Evolutionary conservation across 768 basidiomycete species (phyloP).

Genomic region (Boletus fagicola): DNA sequence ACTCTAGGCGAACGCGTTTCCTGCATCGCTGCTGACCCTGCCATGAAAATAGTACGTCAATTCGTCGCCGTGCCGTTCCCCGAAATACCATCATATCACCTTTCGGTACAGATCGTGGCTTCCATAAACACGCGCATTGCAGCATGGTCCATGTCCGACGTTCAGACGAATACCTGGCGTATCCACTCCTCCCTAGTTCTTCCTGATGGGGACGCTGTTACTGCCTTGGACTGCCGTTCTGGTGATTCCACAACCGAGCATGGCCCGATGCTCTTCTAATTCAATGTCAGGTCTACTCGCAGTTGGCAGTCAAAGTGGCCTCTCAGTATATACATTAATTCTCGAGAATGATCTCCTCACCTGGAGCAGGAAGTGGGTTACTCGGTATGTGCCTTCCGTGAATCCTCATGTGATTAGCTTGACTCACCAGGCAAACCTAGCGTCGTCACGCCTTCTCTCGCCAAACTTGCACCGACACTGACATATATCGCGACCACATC

Average conservation of each 20-base stretch:
- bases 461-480: slow-evolving; percentile 72
- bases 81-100: slow-evolving; percentile 6
- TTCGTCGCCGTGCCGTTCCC: slow-evolving; percentile 1
- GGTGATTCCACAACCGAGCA: slow-evolving; percentile 42
- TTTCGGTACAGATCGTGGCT: slow-evolving; percentile 60
- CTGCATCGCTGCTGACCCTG: slow-evolving; percentile 68
- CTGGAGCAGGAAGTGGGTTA: slow-evolving; percentile 79
- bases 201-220: slow-evolving; percentile 51
- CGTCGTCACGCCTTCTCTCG: slow-evolving; percentile 47
- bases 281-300: slow-evolving; percentile 63
- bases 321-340: slow-evolving; percentile 75
- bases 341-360: slow-evolving; percentile 80
- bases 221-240: slow-evolving; percentile 69
- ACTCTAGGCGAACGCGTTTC: slow-evolving; percentile 47
- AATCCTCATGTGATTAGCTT: slow-evolving; percentile 7
- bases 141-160: slow-evolving; percentile 74
- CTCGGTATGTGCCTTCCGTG: slow-evolving; percentile 43
- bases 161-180: slow-evolving; percentile 63
- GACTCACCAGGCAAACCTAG: slow-evolving; percentile 33
- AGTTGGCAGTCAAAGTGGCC: slow-evolving; percentile 55
- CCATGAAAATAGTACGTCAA: slow-evolving; percentile 74
- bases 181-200: slow-evolving; percentile 80
- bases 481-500: slow-evolving; percentile 69
- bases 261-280: slow-evolving; percentile 25
- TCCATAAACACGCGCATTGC: slow-evolving; percentile 67